Percentiles rank a stretch among this genome's conserved stretches.
Conservation (phyloP, 805 yeast species). For the Allodekkera sacchari region DNA sequence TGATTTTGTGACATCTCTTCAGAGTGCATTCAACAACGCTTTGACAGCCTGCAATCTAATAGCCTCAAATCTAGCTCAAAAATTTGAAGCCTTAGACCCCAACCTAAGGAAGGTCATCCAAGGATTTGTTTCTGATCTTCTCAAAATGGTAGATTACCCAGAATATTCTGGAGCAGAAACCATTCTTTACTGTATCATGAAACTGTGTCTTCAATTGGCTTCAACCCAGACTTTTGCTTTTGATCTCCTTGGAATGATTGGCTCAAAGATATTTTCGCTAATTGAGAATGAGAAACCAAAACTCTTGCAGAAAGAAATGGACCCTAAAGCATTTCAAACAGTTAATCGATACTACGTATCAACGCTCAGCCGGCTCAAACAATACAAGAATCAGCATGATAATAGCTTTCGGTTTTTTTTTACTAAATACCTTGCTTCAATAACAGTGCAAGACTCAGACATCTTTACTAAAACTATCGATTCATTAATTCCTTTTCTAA, state of each 20-base stretch:
- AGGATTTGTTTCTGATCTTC: constrained; percentile 47
- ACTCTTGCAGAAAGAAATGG: constrained; percentile 5
- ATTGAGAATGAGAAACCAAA: constrained; percentile 9
- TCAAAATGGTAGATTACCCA: constrained; percentile 40
- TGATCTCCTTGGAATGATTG: constrained; percentile 57
- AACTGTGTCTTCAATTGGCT: constrained; percentile 32
- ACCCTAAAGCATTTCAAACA: constrained; percentile 4
- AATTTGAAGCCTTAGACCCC: constrained; percentile 25
- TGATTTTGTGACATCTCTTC: constrained; percentile 7
- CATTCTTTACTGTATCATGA: constrained; percentile 37
- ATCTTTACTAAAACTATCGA: too few relatives aligned
- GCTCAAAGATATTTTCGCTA: constrained; percentile 37
- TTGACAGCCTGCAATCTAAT: constrained; percentile 20
- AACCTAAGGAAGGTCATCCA: constrained; percentile 36
- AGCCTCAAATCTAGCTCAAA: constrained; percentile 21
- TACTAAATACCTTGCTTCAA: constrained; percentile 4
- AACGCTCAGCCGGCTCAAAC: too few relatives aligned
- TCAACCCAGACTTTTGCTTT: constrained; percentile 46
- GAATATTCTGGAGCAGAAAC: constrained; percentile 57
- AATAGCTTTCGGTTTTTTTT: constrained; percentile 7
- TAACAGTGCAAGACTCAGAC: background rate
- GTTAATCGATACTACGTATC: background rate
- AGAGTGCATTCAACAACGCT: constrained; percentile 6
- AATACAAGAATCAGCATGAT: background rate
- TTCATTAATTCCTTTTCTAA: too few relatives aligned